These are phyloP conservation scores for Gastrolobium villosum DNA, from an alignment of 306 rosid genomes.

Conservation along the genomic window DNA sequence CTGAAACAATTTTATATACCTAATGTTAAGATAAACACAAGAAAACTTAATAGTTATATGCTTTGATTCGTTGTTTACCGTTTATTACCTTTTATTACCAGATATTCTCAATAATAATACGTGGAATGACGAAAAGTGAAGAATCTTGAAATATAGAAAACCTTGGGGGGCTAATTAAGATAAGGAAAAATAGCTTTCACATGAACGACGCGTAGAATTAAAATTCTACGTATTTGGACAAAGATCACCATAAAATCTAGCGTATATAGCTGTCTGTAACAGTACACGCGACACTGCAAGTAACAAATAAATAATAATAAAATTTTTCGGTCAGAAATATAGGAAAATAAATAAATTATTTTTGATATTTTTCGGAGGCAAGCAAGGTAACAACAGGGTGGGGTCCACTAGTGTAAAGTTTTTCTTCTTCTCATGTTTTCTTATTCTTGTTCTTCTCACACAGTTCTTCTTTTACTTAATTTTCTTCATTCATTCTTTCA, in stretches of 20 bases:
- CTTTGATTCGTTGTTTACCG: not conserved
- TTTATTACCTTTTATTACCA: not conserved
- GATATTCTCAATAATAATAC: conserved; percentile 24
- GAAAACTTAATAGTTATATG: too few species aligned
- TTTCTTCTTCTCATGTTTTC: conserved; percentile 28
- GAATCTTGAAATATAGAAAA: not conserved
- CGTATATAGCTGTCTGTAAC: conserved; percentile 42
- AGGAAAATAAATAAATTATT: not conserved
- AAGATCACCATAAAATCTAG: conserved; percentile 53
- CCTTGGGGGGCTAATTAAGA: not conserved
- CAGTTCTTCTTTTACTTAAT: conserved; percentile 41
- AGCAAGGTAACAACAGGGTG: conserved; percentile 34
- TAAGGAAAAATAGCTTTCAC: not conserved
- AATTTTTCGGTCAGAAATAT: too few species aligned
- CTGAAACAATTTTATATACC: too few species aligned
- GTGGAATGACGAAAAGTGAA: not conserved
- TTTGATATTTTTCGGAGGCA: conserved; percentile 35
- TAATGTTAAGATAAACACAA: too few species aligned
- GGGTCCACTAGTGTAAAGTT: conserved; percentile 54
- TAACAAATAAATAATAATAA: not conserved
- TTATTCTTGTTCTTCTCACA: conserved; percentile 39
- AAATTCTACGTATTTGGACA: conserved; percentile 38
- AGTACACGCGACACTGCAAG: conserved; percentile 32
- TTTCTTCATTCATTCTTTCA: conserved; percentile 17
- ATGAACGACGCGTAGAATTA: conserved; percentile 28